Evolutionary conservation across 495 filamentous ascomycete genomes (phyloP).

Genomic region (Astrothelium macrocarpum): DNA sequence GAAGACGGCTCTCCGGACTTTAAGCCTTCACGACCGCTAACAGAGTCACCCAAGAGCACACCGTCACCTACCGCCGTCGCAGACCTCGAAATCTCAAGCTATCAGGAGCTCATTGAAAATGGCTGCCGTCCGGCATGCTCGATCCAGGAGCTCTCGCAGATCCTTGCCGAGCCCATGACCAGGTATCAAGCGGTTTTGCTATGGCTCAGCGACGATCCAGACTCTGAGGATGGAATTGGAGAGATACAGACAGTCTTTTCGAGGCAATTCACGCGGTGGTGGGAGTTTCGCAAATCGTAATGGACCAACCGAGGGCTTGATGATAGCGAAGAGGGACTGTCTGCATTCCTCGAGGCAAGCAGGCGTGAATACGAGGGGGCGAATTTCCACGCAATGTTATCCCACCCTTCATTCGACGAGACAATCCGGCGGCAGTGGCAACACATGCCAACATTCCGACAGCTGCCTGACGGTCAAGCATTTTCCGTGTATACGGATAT

Average conservation of each 20-base stretch:
- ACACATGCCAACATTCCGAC: neutral
- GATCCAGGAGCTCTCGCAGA: neutral
- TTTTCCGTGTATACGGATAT: conserved; percentile 14
- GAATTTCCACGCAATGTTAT: neutral
- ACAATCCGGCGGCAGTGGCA: conserved; percentile 4
- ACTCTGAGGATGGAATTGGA: neutral
- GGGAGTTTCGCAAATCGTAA: neutral
- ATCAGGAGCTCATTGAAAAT: neutral
- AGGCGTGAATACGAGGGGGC: neutral
- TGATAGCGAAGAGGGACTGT: neutral
- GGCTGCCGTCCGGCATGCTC: neutral
- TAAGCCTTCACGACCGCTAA: neutral
- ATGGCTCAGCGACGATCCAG: neutral
- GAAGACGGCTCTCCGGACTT: neutral
- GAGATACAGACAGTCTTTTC: neutral
- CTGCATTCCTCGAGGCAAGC: neutral
- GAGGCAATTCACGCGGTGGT: neutral
- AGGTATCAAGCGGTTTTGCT: neutral
- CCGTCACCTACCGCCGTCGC: neutral
- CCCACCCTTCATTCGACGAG: neutral
- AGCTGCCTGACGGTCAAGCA: neutral
- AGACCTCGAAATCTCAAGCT: neutral
- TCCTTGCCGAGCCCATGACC: neutral
- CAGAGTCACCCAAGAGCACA: neutral
- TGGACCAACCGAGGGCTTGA: neutral